phyloP scores from a whole-genome alignment of 2,329 filamentous ascomycete genomes.

The Teratosphaeriaceae sp. region DNA sequence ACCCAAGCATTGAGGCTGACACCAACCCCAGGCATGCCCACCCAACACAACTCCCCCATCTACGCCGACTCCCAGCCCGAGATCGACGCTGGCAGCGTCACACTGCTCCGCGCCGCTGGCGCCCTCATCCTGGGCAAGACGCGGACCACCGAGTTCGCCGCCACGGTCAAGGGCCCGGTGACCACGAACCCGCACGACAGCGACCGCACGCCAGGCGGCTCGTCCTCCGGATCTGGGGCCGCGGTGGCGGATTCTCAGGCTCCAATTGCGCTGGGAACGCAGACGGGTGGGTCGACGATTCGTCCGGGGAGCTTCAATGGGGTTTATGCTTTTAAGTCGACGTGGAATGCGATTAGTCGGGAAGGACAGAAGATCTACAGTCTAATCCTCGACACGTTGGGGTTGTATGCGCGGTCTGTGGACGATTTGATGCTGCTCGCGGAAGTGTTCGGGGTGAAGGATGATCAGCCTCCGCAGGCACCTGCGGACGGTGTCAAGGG shows the following conservation, averaged over 20 bases:
- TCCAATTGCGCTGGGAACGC: slow-evolving; percentile 56
- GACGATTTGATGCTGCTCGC: slow-evolving; percentile 53
- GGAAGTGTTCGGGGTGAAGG: slow-evolving; percentile 47
- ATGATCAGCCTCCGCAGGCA: slow-evolving; percentile 34
- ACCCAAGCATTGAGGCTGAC: slow-evolving; percentile 25
- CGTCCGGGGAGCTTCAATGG: slow-evolving; percentile 60
- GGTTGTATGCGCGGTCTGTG: slow-evolving; percentile 52
- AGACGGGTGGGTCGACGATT: slow-evolving; percentile 59
- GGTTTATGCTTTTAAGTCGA: slow-evolving; percentile 59
- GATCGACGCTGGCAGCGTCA: slow-evolving; percentile 48
- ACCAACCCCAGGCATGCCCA: slow-evolving; percentile 43
- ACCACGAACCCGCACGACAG: slow-evolving; percentile 53
- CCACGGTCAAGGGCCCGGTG: slow-evolving; percentile 43
- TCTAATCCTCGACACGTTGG: slow-evolving; percentile 55
- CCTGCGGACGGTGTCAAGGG: slow-evolving; percentile 28
- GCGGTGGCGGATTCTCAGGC: slow-evolving; percentile 60
- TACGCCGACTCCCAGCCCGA: slow-evolving; percentile 41
- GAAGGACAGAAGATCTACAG: slow-evolving; percentile 57
- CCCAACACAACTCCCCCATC: slow-evolving; percentile 49
- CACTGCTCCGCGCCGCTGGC: slow-evolving; percentile 48
- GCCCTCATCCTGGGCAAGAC: slow-evolving; percentile 54
- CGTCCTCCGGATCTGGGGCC: slow-evolving; percentile 59
- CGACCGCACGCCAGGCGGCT: slow-evolving; percentile 56
- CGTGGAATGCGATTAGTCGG: slow-evolving; percentile 55
- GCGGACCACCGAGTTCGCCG: slow-evolving; percentile 59